A percentile compares a stretch with the other conserved stretches of the same genome.
Evolutionary conservation across 306 rosid species (phyloP).

Genomic region (Cucumis cinereus): DNA sequence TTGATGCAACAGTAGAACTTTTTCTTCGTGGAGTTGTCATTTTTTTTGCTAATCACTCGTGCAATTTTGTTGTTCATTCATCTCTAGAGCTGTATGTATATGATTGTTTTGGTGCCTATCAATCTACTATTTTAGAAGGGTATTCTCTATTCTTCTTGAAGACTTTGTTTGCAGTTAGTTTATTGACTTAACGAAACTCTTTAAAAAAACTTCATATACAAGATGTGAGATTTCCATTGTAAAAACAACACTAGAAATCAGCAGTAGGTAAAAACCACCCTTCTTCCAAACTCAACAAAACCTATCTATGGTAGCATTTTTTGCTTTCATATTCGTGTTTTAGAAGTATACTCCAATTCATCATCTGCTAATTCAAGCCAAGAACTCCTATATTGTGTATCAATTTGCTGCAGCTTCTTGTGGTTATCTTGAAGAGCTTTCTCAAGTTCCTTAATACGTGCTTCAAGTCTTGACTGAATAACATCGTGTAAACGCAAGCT

Average conservation of each 20-base stretch:
- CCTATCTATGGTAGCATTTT: constrained; percentile 15
- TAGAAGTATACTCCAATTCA: constrained; percentile 11
- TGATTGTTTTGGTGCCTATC: too few relatives aligned
- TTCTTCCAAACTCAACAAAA: constrained; percentile 35
- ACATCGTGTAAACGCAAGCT: constrained; percentile 59
- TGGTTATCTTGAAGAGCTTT: constrained; percentile 50
- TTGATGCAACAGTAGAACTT: too few relatives aligned
- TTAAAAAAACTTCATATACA: too few relatives aligned
- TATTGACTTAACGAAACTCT: too few relatives aligned
- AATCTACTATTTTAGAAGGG: too few relatives aligned
- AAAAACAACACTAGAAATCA: not conserved
- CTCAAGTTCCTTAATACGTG: constrained; percentile 64
- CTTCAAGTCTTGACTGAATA: constrained; percentile 56
- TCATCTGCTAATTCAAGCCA: constrained; percentile 10
- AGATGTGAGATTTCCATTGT: not conserved
- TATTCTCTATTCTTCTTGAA: too few relatives aligned
- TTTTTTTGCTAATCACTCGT: too few relatives aligned
- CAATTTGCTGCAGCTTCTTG: constrained; percentile 21
- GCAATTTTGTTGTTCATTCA: too few relatives aligned
- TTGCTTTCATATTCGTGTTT: not conserved
- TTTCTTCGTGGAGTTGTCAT: too few relatives aligned
- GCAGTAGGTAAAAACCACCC: constrained; percentile 15
- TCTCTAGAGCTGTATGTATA: too few relatives aligned
- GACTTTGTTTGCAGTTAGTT: too few relatives aligned
- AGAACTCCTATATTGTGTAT: constrained; percentile 16